Evolutionary conservation across 2,329 filamentous ascomycete genomes (phyloP).

Genomic region (Daldinia eschscholtzii): DNA sequence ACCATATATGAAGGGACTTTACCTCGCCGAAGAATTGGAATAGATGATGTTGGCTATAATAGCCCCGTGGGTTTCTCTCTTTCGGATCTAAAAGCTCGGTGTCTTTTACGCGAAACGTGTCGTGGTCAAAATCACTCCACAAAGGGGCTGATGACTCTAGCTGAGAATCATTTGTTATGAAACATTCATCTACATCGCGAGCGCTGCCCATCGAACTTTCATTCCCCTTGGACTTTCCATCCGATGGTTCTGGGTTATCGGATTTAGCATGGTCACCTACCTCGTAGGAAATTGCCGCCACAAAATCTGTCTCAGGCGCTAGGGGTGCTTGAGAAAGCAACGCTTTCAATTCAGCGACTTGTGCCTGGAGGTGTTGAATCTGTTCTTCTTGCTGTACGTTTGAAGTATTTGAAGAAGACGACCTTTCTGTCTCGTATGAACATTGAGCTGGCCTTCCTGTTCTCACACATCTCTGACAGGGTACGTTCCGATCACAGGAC

Average conservation of each 20-base stretch:
- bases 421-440: constrained; percentile 30
- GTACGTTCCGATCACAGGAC: constrained; percentile 42
- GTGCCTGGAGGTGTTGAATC: constrained; percentile 30
- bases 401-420: background rate
- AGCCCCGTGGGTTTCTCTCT: constrained; percentile 37
- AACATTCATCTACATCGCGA: background rate
- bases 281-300: background rate
- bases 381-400: constrained; percentile 28
- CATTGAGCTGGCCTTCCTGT: constrained; percentile 38
- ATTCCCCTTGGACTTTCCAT: background rate
- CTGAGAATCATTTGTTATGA: background rate
- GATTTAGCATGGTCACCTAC: background rate
- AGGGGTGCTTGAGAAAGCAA: constrained; percentile 19
- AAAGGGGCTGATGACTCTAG: background rate
- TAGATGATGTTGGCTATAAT: constrained; percentile 41
- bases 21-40: constrained; percentile 46
- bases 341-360: constrained; percentile 33
- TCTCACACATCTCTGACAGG: constrained; percentile 44
- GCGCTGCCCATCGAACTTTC: background rate
- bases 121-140: background rate
- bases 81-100: constrained; percentile 36
- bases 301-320: background rate
- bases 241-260: background rate
- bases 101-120: constrained; percentile 8
- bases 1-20: background rate